phyloP scores from a whole-genome alignment of 495 filamentous ascomycete genomes.

The Aspergillus coremiiformis region DNA sequence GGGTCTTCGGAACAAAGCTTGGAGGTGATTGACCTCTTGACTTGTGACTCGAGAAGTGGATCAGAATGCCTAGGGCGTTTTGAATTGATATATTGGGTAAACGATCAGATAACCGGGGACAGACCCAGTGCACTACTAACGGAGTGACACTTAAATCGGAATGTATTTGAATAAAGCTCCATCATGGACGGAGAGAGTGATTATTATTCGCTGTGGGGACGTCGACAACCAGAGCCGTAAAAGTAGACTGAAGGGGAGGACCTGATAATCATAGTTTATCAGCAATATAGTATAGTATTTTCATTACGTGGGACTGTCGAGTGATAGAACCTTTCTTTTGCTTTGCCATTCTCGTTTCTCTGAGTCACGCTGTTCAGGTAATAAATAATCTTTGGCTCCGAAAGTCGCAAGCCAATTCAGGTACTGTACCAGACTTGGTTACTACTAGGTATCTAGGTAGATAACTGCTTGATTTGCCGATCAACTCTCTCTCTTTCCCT shows the following conservation, averaged over 20 bases:
- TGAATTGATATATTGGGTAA: conserved; percentile 8
- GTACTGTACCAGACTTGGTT: no score
- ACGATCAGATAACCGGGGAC: conserved; percentile 21
- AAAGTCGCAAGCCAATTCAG: conserved; percentile 15
- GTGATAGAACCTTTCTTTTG: no score
- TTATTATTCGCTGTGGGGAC: conserved; percentile 12
- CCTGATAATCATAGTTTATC: conserved; percentile 22
- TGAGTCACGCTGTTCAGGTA: conserved; percentile 1
- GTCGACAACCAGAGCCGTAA: neutral
- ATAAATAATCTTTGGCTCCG: conserved; percentile 14
- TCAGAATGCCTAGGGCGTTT: neutral
- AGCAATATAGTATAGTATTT: conserved; percentile 2
- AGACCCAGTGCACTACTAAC: conserved; percentile 4
- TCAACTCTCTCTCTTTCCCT: neutral
- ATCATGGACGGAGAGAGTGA: conserved; percentile 5
- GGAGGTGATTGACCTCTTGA: neutral
- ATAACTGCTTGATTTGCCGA: neutral
- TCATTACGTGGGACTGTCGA: conserved; percentile 12
- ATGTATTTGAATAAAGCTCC: conserved; percentile 10
- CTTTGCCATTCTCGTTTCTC: neutral
- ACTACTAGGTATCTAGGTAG: no score
- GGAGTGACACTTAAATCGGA: conserved; percentile 3
- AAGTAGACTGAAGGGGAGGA: conserved; percentile 12
- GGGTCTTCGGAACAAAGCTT: neutral
- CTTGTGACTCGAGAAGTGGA: conserved; percentile 6